phyloP scores from a whole-genome alignment of 495 filamentous ascomycete genomes.

The Podospora didyma region DNA sequence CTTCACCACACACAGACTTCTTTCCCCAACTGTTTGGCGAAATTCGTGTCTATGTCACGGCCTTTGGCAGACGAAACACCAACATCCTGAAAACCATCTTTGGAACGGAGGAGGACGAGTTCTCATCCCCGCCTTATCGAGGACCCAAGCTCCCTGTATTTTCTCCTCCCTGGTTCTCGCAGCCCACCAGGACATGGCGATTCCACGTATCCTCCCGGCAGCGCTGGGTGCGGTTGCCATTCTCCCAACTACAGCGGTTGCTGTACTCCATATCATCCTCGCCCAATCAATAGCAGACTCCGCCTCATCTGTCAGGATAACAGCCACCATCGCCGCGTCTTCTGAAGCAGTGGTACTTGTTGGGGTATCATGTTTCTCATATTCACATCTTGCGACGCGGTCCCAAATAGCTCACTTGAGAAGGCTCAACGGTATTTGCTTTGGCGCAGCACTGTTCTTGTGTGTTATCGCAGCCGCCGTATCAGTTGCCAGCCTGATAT shows the following conservation, averaged over 20 bases:
- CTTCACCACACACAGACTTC: background rate
- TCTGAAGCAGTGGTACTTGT: conserved; percentile 32
- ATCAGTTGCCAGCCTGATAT: conserved; percentile 35
- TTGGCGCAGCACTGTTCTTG: conserved; percentile 29
- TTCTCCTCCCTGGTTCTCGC: background rate
- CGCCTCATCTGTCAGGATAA: conserved; percentile 26
- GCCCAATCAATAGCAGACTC: conserved; percentile 30
- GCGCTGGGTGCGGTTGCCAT: conserved; percentile 35
- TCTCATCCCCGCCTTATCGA: background rate
- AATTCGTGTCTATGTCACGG: background rate
- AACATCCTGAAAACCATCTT: background rate
- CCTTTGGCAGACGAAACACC: conserved; percentile 13
- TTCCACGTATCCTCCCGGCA: conserved; percentile 28
- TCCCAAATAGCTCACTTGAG: conserved; percentile 15
- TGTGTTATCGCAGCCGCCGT: conserved; percentile 36
- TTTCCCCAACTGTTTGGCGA: background rate
- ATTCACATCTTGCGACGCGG: conserved; percentile 19
- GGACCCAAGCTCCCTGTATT: too few relatives aligned
- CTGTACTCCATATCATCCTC: conserved; percentile 38
- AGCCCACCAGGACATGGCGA: conserved; percentile 25
- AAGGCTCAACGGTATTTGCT: conserved; percentile 29
- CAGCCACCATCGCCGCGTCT: conserved; percentile 32
- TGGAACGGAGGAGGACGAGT: background rate
- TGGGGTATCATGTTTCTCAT: conserved; percentile 22
- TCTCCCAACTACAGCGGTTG: conserved; percentile 35